Evolutionary conservation across 2,329 filamentous ascomycete species (phyloP), one percentile per base, ranked within the genome.

Genomic region (Trichophaea hybrida): DNA sequence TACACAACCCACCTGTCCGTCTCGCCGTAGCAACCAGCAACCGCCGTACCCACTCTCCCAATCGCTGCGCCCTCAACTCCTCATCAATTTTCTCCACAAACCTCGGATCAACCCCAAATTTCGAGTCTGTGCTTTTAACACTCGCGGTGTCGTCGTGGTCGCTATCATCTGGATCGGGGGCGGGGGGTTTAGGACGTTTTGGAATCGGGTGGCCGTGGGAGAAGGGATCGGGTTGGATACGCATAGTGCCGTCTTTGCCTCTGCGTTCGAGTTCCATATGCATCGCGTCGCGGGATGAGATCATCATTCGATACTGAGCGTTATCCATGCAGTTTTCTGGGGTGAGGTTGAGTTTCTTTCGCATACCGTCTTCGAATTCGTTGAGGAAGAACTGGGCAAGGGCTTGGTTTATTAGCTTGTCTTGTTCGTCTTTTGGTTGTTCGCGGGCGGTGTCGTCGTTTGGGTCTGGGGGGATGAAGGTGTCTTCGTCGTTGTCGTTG

Each of bases 31-130:
- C 55, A 6, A 63, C 15, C 35, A 63, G 17, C 8, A 59, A 43
- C 35, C 38, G 46, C 32, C 50, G 43, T 2, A 63, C 49, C 61
- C 61, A 63, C 12, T 32, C n/a, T 24, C 35, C 37, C 5, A 61
- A 32, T 13, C 61, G 55, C 15, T 35, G n/a, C 1, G 46, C 35
- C 10, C 55, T 48, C 33, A 63, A 51, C 6, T 58, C 49, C 8
- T 59, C 56, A 17, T 63, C 60, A 10, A 56, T 46, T 1, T 4
- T 24, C 8, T 56, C 31, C 12, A 59, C 35, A 32, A 61, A 63
- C 32, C 61, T 50, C 10, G 59, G 49, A 33, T 63, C 61, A 3
- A 37, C 50, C 8, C 61, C 61, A 17, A 63, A 63, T 31, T 12
- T 44, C n/a, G 60, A 61, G 53, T 51, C 58, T 4, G 51, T 38